Evolutionary conservation across 768 basidiomycete genomes (phyloP), one percentile per base, ranked within the genome.

Genomic region (Mycena rosella): DNA sequence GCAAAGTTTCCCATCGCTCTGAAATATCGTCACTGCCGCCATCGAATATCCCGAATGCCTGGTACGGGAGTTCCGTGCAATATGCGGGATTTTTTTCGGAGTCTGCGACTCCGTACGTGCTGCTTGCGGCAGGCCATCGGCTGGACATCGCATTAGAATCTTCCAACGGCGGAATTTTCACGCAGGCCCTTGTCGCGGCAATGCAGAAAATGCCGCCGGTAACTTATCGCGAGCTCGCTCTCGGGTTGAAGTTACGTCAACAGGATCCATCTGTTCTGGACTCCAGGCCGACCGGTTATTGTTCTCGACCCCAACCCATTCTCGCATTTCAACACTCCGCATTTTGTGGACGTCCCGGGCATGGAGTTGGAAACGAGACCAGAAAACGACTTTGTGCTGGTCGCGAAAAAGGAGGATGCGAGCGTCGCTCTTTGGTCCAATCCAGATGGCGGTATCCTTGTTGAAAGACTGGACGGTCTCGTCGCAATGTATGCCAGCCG

Each of bases 391-490:
- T 60, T 49, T 49, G 26, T 48, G 6, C 47, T 4, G 11, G 58
- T 60, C 22, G 32, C 8, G 34, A 18, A 45, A 10, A 49, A 49
- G 34, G 32, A 11, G 38, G 22, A 32, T 1, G 58, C 47, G 10
- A 60, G 45, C 47, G 27, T 60, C 6, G 30, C n/a, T 22, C 30
- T 60, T 49, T 34, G 34, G 24, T 30, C 13, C 4, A 30, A 5
- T 15, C 24, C 58, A 26, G 47, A 38, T 11, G 32, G 47, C 7
- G 24, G 27, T 2, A 27, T 27, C 34, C n/a, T 49, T 14, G 34
- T 60, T 11, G 58, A 60, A 38, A 49, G 58, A 13, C 24, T 48
- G 34, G 47, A 60, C 34, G 58, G 47, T 24, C 14, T 49, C 15
- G 58, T 49, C 6, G 58, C 58, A 1, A 1, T 20, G 22, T 49